These are phyloP conservation scores for Prunella vulgaris DNA, from an alignment of 257 asterid species.

Conservation along the genomic window DNA sequence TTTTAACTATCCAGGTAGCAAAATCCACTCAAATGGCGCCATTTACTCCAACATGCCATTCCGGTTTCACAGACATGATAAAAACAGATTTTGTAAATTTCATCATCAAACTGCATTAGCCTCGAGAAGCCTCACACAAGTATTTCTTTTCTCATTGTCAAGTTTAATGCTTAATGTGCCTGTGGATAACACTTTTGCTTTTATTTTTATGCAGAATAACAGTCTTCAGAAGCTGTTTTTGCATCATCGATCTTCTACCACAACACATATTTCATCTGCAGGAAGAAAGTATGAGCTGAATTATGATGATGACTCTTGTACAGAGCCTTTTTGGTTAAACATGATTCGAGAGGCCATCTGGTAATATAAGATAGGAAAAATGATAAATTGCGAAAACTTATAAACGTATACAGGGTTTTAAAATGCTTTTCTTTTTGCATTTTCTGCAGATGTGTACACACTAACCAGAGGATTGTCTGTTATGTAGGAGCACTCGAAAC, in stretches of 20 bases:
- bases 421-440: too few species aligned
- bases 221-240: slow-evolving; percentile 16
- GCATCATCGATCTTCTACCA: slow-evolving; percentile 18
- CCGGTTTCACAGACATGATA: slow-evolving; percentile 12
- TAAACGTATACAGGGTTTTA: too few species aligned
- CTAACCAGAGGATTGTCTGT: slow-evolving; percentile 15
- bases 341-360: slow-evolving; percentile 35
- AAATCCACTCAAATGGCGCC: slow-evolving; percentile 21
- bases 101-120: slow-evolving; percentile 7
- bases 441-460: slow-evolving; percentile 15
- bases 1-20: slow-evolving; percentile 27
- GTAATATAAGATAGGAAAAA: too few species aligned
- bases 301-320: slow-evolving; percentile 31
- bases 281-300: slow-evolving; percentile 49
- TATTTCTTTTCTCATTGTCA: neutral
- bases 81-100: slow-evolving; percentile 22
- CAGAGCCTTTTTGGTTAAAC: slow-evolving; percentile 51
- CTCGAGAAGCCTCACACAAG: slow-evolving; percentile 31
- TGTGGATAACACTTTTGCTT: slow-evolving; percentile 9
- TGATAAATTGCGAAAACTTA: too few species aligned
- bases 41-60: slow-evolving; percentile 25
- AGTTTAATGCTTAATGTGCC: neutral
- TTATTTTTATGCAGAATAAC: slow-evolving; percentile 24
- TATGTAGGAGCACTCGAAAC: slow-evolving; percentile 48
- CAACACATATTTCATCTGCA: slow-evolving; percentile 29